Evolutionary conservation across 176 grass and related monocot species (phyloP), one percentile per base, ranked within the genome.

Genomic region (Bothriochloa decipiens): DNA sequence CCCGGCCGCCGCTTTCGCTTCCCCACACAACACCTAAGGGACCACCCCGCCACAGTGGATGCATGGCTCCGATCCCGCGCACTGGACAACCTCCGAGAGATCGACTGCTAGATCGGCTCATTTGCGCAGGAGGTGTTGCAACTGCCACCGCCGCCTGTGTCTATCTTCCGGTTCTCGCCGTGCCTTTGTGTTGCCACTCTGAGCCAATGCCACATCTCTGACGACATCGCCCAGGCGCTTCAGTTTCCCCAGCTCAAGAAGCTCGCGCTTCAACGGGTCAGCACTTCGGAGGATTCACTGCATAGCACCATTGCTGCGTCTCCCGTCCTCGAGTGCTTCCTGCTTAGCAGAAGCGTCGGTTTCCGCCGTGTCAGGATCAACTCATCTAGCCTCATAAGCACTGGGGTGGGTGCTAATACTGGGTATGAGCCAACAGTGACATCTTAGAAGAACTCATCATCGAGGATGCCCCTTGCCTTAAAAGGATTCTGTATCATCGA

Each of bases 111-210:
- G 46, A 16, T 5, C 46, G 0, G 4, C 46, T 49, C 15, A 5
- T 0, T 52, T 52, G 15, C 1, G 50, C 1, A 6, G 17, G 2
- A 7, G 1, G 3, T 10, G 35, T 1, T 6, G 36, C 6, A 25
- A 9, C 47, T 3, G 35, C 35, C 36, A 20, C 46, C 86, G n/a
- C 93, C 70, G 0, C 72, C 62, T 10, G 70, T 46, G 4, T 74
- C 76, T 17, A 15, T 70, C 85, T 88, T 90, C 52, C 80, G 74
- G 15, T 84, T 77, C 73, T 55, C 82, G 1, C 8, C 14, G 2
- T 32, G 16, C 26, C 63, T 85, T 3, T 35, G 45, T 0, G 72
- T 45, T 0, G 64, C 35, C 23, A 69, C 35, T 2, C 1, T 85
- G 46, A n/a, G 63, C 11, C 0, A 11, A 0, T 85, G 83, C 63